Conservation (phyloP, 2,329 filamentous ascomycete genomes). For the Botrytis aclada region DNA sequence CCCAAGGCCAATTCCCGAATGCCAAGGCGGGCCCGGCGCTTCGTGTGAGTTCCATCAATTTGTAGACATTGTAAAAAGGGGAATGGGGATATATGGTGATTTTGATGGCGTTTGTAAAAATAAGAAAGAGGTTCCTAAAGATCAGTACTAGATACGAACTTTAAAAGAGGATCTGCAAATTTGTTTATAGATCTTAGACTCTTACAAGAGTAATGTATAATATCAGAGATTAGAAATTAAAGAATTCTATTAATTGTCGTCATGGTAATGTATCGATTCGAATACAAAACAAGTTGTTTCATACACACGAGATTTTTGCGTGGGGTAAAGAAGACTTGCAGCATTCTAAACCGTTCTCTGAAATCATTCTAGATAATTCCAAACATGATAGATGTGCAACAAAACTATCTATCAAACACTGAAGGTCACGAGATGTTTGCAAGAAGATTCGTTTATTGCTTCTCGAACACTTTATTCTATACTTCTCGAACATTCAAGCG, state of each 20-base stretch:
- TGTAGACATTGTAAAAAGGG: slow-evolving; percentile 42
- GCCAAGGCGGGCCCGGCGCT: slow-evolving; percentile 49
- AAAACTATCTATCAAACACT: neutral
- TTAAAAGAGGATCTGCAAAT: neutral
- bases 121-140: slow-evolving; percentile 21
- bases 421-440: neutral
- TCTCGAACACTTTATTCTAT: neutral
- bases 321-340: neutral
- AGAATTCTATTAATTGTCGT: neutral
- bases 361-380: slow-evolving; percentile 11
- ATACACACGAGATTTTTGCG: neutral
- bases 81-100: slow-evolving; percentile 39
- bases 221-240: neutral
- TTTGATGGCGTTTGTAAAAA: slow-evolving; percentile 36
- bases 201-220: neutral
- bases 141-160: neutral
- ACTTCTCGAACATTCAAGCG: neutral
- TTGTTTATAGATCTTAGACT: neutral
- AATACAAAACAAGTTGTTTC: neutral
- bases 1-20: slow-evolving; percentile 48
- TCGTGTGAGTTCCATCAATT: slow-evolving; percentile 48
- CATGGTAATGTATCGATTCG: neutral
- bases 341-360: neutral
- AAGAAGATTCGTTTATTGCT: neutral
- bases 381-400: neutral